Percentiles rank a stretch among this genome's conserved stretches.
phyloP scores from a whole-genome alignment of 306 rosid genomes.

The Vigna angularis region DNA sequence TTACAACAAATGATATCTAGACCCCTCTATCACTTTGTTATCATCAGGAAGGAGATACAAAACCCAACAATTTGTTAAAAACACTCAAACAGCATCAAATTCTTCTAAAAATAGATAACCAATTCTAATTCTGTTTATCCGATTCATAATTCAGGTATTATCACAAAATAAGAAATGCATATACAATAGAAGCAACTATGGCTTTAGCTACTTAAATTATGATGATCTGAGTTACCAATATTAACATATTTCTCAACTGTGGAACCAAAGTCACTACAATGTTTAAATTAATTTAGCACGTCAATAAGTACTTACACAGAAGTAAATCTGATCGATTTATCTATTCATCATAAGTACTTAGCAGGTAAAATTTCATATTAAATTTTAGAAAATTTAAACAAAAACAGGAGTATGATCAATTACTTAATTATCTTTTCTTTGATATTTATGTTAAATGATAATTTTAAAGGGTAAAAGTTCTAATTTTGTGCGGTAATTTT shows the following conservation, averaged over 20 bases:
- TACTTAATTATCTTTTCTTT: conserved; percentile 1
- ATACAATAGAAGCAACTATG: conserved; percentile 2
- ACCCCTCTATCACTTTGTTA: conserved; percentile 24
- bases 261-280: neutral
- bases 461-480: conserved; percentile 15
- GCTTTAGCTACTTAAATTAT: conserved; percentile 7
- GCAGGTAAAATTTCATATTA: neutral
- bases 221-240: neutral
- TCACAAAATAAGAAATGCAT: neutral
- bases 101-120: neutral
- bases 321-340: neutral
- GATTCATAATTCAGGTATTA: conserved; percentile 6
- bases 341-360: neutral
- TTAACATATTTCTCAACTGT: neutral
- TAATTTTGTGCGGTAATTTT: conserved; percentile 7
- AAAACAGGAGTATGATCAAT: neutral
- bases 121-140: neutral
- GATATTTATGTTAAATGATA: neutral
- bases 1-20: conserved; percentile 23
- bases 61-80: conserved; percentile 22
- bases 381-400: conserved; percentile 13
- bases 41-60: conserved; percentile 1
- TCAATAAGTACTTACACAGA: neutral
- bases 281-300: conserved; percentile 18
- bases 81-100: conserved; percentile 13